Conservation (phyloP, 352 stramenopile genomes). For the Phytophthora crassamura region DNA sequence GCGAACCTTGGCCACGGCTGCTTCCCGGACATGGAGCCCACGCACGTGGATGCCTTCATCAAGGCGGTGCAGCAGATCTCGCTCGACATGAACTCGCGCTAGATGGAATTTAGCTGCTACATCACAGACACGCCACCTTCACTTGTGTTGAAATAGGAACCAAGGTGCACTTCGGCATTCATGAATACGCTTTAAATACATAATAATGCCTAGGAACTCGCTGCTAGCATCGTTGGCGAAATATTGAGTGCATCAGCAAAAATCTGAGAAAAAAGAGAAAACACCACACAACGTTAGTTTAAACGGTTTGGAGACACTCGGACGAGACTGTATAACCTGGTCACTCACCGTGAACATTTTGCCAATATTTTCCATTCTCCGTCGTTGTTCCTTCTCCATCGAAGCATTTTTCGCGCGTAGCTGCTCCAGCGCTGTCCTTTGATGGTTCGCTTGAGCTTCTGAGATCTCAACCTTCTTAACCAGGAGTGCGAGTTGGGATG, state of each 20-base stretch:
- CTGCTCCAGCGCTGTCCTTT: conserved; percentile 52
- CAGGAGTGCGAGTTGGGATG: conserved; percentile 46
- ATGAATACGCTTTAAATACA: conserved; percentile 6
- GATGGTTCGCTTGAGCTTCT: conserved; percentile 48
- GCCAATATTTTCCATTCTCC: conserved; percentile 78
- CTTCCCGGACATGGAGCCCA: conserved; percentile 95
- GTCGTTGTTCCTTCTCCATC: conserved; percentile 75
- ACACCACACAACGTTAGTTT: conserved; percentile 9
- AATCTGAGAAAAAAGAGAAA: conserved; percentile 42
- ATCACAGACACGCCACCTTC: neutral
- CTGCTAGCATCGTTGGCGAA: conserved; percentile 36
- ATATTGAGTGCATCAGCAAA: conserved; percentile 81
- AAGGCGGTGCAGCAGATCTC: conserved; percentile 96
- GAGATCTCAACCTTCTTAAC: conserved; percentile 67
- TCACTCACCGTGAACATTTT: conserved; percentile 75
- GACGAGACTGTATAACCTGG: neutral
- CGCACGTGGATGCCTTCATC: conserved; percentile 95
- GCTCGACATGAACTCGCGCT: conserved; percentile 81
- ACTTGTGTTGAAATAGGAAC: conserved; percentile 39
- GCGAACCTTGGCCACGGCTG: conserved; percentile 98
- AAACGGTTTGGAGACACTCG: neutral
- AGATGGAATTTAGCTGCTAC: conserved; percentile 11
- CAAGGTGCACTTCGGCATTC: conserved; percentile 1
- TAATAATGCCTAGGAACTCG: conserved; percentile 18
- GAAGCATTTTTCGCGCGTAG: conserved; percentile 52